Base-by-base conservation (phyloP, 1,284 basidiomycete species). In the Irpex sp. region DNA sequence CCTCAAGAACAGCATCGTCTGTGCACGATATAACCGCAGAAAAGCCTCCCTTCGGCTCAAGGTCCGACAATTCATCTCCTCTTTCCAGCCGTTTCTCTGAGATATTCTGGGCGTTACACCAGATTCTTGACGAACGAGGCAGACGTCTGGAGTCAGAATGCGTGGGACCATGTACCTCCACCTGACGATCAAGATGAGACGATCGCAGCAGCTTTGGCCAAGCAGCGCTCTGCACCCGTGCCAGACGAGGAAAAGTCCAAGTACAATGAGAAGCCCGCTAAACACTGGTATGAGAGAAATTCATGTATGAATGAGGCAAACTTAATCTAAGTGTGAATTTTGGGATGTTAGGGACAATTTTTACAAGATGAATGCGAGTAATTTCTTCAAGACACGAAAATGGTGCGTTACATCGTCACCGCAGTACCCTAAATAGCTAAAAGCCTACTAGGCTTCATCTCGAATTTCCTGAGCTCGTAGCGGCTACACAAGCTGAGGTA, bases 341-440 rank as follows among this genome's bases (percentile, higher is more conserved):
- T 68, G 75, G 38, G 81, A 79, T 20, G 5, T 76, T 78, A 97
- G 96, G 96, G 94, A 98, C 80, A 91, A 92, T 66, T 98, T 98
- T 77, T 98, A 98, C 85, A 92, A 93, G 75, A 87, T 87, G 72
- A 96, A 97, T 76, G 87, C 92, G 56, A 87, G 83, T 77, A 96
- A 96, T 74, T 99, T 99, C 84, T 99, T 99, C 86, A 93, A 94
- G 65, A 92, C 98, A 82, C 87, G 97, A 67, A 94, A 96, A 85
- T 99, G 97, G 93, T 56, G 49, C 22, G 59, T 13, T 62, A 11
- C 27, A 60, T 22, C 32, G 18, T 45, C 38, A 67, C 1, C 5
- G 4, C 11, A 49, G n/a, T 15, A 43, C 9, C 20, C 11, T 64
- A 38, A 9, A 38, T 2, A 38, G 32, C 32, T 38, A 38, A 38